Evolutionary conservation across 2,329 filamentous ascomycete species (phyloP).

Genomic region (Aspergillus ruber): DNA sequence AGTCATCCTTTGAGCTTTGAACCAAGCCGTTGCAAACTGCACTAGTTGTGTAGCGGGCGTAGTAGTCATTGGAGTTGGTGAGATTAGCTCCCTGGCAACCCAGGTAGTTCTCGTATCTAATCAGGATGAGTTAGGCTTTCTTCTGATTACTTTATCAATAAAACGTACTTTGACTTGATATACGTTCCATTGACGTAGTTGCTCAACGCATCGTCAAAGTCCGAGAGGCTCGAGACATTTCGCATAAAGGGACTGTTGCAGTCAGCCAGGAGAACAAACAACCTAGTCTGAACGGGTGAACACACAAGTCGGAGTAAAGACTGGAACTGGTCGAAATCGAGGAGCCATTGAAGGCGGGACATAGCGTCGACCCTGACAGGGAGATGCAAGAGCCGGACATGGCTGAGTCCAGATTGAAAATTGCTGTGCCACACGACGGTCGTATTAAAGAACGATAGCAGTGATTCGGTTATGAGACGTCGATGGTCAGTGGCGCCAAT

Average conservation of each 20-base stretch:
- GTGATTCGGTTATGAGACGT: conserved; percentile 2
- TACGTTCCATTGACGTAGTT: conserved; percentile 70
- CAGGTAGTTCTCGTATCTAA: conserved; percentile 72
- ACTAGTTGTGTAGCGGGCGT: conserved; percentile 87
- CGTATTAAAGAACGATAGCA: conserved; percentile 1
- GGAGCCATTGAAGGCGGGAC: conserved; percentile 64
- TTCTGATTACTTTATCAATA: neutral
- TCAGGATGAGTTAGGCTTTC: neutral
- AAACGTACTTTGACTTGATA: conserved; percentile 66
- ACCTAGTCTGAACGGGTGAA: conserved; percentile 13
- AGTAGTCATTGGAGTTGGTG: conserved; percentile 71
- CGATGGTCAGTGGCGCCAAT: neutral
- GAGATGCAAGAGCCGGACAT: conserved; percentile 54
- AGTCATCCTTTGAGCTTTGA: conserved; percentile 72
- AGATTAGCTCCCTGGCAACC: conserved; percentile 75
- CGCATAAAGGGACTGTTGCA: conserved; percentile 69
- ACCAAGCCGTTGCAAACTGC: conserved; percentile 91
- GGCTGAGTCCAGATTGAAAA: conserved; percentile 14
- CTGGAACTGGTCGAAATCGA: conserved; percentile 61
- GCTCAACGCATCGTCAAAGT: conserved; percentile 69
- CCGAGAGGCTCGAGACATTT: conserved; percentile 66
- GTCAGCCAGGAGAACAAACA: conserved; percentile 16
- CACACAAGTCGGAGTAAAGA: conserved; percentile 60
- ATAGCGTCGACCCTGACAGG: conserved; percentile 61
- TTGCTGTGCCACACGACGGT: conserved; percentile 1